phyloP scores from a whole-genome alignment of 169 alveolate species.

The Eimeria falciformis region DNA sequence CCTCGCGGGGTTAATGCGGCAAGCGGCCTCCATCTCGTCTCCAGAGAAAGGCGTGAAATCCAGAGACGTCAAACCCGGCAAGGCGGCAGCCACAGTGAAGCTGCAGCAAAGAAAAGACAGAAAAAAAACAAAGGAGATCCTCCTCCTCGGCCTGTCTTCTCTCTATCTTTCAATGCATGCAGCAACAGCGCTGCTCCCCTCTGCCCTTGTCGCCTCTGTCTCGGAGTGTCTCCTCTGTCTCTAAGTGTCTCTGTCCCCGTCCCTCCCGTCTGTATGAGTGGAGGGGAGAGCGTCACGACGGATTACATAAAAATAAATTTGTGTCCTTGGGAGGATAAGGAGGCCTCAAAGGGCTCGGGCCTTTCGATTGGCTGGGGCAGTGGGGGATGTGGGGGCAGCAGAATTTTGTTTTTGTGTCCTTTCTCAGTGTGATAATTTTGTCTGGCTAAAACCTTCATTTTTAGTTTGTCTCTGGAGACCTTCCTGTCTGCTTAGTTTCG shows the following conservation, averaged over 20 bases:
- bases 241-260: not conserved
- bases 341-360: too few relatives aligned
- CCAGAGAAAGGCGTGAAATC: constrained; percentile 40
- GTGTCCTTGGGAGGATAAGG: too few relatives aligned
- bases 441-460: too few relatives aligned
- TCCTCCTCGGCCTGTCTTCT: not conserved
- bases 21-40: constrained; percentile 54
- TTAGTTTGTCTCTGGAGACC: too few relatives aligned
- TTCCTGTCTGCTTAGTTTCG: too few relatives aligned
- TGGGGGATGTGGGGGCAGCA: too few relatives aligned
- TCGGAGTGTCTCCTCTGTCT: not conserved
- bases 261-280: not conserved
- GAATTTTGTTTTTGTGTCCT: too few relatives aligned
- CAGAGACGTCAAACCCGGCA: constrained; percentile 1
- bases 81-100: constrained; percentile 3
- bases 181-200: not conserved
- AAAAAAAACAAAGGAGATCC: not conserved
- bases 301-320: too few relatives aligned
- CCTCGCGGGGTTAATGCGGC: not conserved
- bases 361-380: too few relatives aligned
- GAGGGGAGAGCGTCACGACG: too few relatives aligned
- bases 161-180: not conserved
- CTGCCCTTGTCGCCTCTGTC: not conserved
- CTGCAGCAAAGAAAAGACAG: constrained; percentile 4
- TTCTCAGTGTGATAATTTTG: too few relatives aligned